A percentile compares a stretch with the other conserved stretches of the same genome.
Evolutionary conservation across 139 green algal genomes (phyloP).

Genomic region (Spirogloea muscicola): DNA sequence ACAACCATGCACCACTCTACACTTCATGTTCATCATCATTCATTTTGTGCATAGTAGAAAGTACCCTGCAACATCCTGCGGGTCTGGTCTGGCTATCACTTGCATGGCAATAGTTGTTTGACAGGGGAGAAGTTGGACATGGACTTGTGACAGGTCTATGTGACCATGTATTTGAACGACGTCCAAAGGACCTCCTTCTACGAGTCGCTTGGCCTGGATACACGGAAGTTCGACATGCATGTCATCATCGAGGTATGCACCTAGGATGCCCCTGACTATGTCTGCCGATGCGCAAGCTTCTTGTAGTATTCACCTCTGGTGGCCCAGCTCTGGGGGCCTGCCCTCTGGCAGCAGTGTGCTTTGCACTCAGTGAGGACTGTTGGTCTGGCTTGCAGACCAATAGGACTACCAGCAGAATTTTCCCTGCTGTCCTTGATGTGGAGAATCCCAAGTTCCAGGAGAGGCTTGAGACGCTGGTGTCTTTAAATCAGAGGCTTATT

Average conservation of each 20-base stretch:
- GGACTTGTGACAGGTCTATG: slow-evolving; percentile 69
- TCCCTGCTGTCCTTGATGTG: slow-evolving; percentile 81
- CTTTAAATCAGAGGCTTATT: slow-evolving; percentile 75
- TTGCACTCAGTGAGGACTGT: no score
- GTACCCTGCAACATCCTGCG: no score
- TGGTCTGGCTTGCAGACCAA: slow-evolving; percentile 96
- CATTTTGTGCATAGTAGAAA: no score
- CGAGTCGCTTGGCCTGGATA: slow-evolving; percentile 85
- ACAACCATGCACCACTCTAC: no score
- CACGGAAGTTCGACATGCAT: slow-evolving; percentile 94
- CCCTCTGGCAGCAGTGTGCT: no score
- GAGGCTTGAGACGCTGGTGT: slow-evolving; percentile 73
- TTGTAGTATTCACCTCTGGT: no score
- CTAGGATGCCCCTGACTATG: no score
- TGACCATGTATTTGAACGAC: slow-evolving; percentile 99
- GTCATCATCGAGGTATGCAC: slow-evolving; percentile 89
- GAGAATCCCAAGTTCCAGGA: slow-evolving; percentile 82
- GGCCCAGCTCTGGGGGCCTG: no score
- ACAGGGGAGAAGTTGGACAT: background rate
- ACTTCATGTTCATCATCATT: no score
- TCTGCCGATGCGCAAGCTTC: background rate
- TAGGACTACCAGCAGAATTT: slow-evolving; percentile 89
- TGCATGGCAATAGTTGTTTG: background rate
- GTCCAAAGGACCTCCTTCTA: slow-evolving; percentile 89
- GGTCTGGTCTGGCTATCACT: no score